These are phyloP conservation scores for Tetrapisispora nanseiensis DNA, from an alignment of 805 yeast species.

Conservation along the genomic window DNA sequence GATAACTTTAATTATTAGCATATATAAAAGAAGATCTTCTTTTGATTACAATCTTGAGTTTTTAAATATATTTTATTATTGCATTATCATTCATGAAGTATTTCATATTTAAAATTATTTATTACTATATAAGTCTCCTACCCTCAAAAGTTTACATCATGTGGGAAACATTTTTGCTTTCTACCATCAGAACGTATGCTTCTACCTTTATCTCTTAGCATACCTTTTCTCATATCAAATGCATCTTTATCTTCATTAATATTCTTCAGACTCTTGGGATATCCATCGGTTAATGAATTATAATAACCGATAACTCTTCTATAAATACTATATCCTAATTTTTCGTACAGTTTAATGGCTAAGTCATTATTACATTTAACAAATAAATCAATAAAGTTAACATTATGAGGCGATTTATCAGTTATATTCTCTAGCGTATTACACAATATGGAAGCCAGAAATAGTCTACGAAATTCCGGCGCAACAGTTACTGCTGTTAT, in stretches of 20 bases:
- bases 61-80: background rate
- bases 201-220: conserved; percentile 44
- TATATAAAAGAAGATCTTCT: too few relatives aligned
- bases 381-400: conserved; percentile 81
- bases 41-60: background rate
- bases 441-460: conserved; percentile 76
- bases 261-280: conserved; percentile 32
- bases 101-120: background rate
- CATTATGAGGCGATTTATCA: conserved; percentile 66
- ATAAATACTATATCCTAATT: conserved; percentile 74
- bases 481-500: conserved; percentile 92
- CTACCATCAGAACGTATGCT: conserved; percentile 55
- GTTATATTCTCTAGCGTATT: conserved; percentile 62
- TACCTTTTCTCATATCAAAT: conserved; percentile 69
- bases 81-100: background rate
- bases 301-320: conserved; percentile 87
- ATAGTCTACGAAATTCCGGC: conserved; percentile 71
- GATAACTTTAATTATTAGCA: too few relatives aligned
- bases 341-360: conserved; percentile 77
- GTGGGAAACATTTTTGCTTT: conserved; percentile 49
- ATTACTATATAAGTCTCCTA: background rate
- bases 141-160: conserved; percentile 48
- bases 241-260: conserved; percentile 71
- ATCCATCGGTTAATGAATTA: conserved; percentile 42
- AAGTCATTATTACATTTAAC: conserved; percentile 77